Conservation (phyloP, 177 flowering plant genomes). For the Tripterygium wilfordii region DNA sequence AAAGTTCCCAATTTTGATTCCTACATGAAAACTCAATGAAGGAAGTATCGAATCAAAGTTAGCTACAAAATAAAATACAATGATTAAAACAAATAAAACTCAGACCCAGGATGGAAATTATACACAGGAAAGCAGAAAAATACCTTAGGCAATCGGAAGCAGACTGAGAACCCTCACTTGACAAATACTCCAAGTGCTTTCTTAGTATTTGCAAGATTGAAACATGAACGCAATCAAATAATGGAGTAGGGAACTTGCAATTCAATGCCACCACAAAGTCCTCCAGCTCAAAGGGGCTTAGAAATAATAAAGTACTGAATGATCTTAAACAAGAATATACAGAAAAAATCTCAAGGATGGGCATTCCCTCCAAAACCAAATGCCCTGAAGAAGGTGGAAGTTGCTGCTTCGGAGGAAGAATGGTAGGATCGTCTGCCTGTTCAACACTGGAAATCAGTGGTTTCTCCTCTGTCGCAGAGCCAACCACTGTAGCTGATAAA, state of each 20-base stretch:
- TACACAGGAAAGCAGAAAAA: background rate
- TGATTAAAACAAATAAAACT: background rate
- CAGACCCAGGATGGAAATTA: no score
- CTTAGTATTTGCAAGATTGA: conserved; percentile 68
- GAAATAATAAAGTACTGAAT: conserved; percentile 72
- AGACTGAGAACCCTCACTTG: conserved; percentile 59
- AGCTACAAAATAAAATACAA: conserved; percentile 1
- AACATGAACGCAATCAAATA: conserved; percentile 75
- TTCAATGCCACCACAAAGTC: conserved; percentile 69
- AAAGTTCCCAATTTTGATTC: conserved; percentile 78
- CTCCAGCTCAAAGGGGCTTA: conserved; percentile 87
- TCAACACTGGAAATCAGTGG: conserved; percentile 6
- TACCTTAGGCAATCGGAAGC: conserved; percentile 87
- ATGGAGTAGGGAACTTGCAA: conserved; percentile 42
- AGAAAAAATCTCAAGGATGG: conserved; percentile 66
- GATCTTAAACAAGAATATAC: conserved; percentile 83
- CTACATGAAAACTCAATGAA: conserved; percentile 28
- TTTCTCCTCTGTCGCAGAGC: conserved; percentile 28
- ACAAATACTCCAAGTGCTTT: conserved; percentile 69
- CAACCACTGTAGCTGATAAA: conserved; percentile 19
- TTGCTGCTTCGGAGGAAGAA: conserved; percentile 37
- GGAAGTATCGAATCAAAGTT: background rate
- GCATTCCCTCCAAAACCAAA: conserved; percentile 51
- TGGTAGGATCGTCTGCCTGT: conserved; percentile 19
- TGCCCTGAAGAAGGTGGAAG: conserved; percentile 70